phyloP scores from a whole-genome alignment of 352 stramenopile genomes.

The Pythium folliculosum region DNA sequence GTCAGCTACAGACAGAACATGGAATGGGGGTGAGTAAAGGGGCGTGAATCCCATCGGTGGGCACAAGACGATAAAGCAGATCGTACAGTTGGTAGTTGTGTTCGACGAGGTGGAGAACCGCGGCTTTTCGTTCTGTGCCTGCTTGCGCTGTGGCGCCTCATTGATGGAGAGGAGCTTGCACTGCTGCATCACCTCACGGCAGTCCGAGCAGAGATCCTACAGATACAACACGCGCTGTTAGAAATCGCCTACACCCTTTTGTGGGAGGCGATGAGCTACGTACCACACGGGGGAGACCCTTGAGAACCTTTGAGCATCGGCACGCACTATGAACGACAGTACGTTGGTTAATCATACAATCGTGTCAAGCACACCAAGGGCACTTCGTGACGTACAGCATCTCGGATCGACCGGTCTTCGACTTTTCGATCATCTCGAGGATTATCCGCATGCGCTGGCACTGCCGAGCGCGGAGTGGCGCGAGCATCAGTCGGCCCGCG shows the following conservation, averaged over 20 bases:
- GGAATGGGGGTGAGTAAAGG: neutral
- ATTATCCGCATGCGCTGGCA: constrained; percentile 59
- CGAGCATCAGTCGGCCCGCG: constrained; percentile 39
- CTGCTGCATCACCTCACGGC: constrained; percentile 47
- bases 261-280: too few relatives aligned
- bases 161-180: constrained; percentile 49
- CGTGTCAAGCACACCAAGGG: neutral
- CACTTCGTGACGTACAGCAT: constrained; percentile 40
- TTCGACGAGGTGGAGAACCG: constrained; percentile 16
- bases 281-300: constrained; percentile 50
- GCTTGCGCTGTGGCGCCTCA: constrained; percentile 18
- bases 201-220: constrained; percentile 63
- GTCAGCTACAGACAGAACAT: neutral
- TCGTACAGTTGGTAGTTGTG: constrained; percentile 23
- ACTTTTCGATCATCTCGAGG: constrained; percentile 48
- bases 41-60: neutral
- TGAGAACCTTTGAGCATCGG: constrained; percentile 55
- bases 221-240: neutral
- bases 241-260: neutral
- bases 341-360: neutral
- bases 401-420: constrained; percentile 52
- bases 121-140: constrained; percentile 2
- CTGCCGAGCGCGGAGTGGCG: constrained; percentile 42
- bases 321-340: constrained; percentile 36
- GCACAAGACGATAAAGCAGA: neutral